Conservation (phyloP, 2,329 filamentous ascomycete genomes). For the Colletotrichum salicis region DNA sequence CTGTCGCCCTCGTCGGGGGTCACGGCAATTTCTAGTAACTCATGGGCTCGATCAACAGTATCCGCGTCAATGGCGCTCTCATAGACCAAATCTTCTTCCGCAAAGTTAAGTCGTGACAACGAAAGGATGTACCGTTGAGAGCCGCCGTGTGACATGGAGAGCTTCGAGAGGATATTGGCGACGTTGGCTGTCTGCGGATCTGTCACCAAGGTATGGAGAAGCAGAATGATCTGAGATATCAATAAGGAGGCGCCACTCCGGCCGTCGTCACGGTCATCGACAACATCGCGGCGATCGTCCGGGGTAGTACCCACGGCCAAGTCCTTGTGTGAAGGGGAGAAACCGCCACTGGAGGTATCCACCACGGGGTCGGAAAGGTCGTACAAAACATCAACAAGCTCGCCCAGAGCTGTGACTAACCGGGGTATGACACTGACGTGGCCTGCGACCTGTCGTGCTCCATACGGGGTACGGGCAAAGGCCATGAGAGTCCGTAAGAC, state of each 20-base stretch:
- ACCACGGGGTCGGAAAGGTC: conserved; percentile 47
- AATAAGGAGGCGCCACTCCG: conserved; percentile 52
- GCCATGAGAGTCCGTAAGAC: conserved; percentile 65
- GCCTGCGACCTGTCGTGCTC: conserved; percentile 71
- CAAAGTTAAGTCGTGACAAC: conserved; percentile 86
- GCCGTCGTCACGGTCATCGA: conserved; percentile 26
- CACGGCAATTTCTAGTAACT: conserved; percentile 81
- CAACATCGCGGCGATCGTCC: conserved; percentile 14
- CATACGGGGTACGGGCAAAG: conserved; percentile 72
- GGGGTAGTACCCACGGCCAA: conserved; percentile 26
- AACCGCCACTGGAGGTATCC: conserved; percentile 2
- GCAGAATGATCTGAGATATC: conserved; percentile 58
- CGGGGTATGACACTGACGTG: conserved; percentile 79
- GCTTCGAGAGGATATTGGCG: conserved; percentile 75
- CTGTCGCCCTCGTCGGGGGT: conserved; percentile 75
- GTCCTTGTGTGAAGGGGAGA: conserved; percentile 14
- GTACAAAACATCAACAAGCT: conserved; percentile 80
- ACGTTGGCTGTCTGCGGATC: conserved; percentile 55
- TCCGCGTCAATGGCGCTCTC: conserved; percentile 82
- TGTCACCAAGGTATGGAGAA: conserved; percentile 65
- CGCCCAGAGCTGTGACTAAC: conserved; percentile 72
- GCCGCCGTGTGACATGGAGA: conserved; percentile 75
- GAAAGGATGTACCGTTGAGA: conserved; percentile 85
- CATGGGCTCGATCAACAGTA: conserved; percentile 82
- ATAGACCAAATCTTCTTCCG: conserved; percentile 79